A percentile compares a stretch with the other conserved stretches of the same genome.
Conservation (phyloP, 2,329 filamentous ascomycete species). For the Acrocalymma vagum region DNA sequence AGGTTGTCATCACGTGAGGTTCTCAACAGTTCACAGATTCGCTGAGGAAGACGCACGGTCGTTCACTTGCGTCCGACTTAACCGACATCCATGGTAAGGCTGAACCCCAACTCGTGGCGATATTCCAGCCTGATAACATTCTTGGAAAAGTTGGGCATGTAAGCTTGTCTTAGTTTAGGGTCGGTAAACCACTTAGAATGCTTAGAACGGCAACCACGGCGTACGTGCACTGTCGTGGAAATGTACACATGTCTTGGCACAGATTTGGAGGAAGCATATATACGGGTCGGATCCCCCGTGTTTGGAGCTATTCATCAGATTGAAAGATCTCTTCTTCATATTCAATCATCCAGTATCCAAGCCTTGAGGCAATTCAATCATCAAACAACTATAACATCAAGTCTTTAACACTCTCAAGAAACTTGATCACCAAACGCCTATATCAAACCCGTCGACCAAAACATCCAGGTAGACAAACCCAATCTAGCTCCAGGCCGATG, state of each 20-base stretch:
- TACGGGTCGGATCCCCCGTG: conserved; percentile 9
- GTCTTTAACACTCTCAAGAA: conserved; percentile 5
- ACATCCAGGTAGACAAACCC: conserved; percentile 5
- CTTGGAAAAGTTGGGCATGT: no score
- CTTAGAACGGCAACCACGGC: conserved; percentile 22
- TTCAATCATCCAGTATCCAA: conserved; percentile 2
- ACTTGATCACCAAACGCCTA: conserved; percentile 2
- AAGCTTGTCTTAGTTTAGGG: conserved; percentile 8
- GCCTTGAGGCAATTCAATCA: neutral
- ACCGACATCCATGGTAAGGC: conserved; percentile 7
- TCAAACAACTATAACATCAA: conserved; percentile 2
- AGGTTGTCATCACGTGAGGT: conserved; percentile 16
- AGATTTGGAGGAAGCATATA: conserved; percentile 16
- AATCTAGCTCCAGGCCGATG: conserved; percentile 34
- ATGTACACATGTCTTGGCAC: conserved; percentile 17
- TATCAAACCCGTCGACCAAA: conserved; percentile 7
- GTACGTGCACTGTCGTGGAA: conserved; percentile 11
- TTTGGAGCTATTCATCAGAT: conserved; percentile 12
- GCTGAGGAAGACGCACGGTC: conserved; percentile 36
- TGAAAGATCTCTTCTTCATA: no score
- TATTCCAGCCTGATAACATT: no score
- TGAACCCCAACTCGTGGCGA: no score
- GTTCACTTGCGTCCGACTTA: conserved; percentile 31
- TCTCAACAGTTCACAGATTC: conserved; percentile 23
- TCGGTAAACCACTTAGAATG: conserved; percentile 20